Conservation (phyloP, 2,329 filamentous ascomycete species). For the Trichoderma afroharzianum region DNA sequence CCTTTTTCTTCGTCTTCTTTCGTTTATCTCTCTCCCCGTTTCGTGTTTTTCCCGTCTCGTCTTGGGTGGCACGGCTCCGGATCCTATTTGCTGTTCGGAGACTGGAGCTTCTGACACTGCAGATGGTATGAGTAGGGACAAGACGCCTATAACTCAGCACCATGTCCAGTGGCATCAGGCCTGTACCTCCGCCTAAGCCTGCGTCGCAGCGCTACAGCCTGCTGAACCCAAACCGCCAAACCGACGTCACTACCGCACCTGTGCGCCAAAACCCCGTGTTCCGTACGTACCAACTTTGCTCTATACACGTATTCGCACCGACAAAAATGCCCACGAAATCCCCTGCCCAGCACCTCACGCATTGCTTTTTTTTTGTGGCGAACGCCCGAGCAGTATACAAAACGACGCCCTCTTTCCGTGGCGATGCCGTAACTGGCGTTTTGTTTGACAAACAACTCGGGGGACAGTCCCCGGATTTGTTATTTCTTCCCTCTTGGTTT, state of each 20-base stretch:
- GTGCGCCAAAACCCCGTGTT: conserved; percentile 47
- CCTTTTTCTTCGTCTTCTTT: neutral
- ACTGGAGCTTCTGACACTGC: neutral
- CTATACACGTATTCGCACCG: neutral
- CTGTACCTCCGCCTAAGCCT: neutral
- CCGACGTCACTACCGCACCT: conserved; percentile 2
- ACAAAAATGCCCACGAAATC: neutral
- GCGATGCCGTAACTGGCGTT: conserved; percentile 5
- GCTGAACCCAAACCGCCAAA: neutral
- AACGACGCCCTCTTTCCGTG: conserved; percentile 12
- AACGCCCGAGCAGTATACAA: conserved; percentile 7
- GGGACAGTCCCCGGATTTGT: neutral
- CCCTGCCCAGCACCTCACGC: neutral
- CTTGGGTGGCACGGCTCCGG: neutral
- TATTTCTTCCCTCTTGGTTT: neutral
- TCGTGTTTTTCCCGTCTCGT: neutral
- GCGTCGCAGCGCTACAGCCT: neutral
- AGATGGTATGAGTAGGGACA: neutral
- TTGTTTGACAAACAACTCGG: neutral
- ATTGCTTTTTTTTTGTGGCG: neutral
- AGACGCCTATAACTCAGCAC: neutral
- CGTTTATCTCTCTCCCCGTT: neutral
- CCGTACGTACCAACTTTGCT: conserved; percentile 38
- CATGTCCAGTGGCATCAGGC: conserved; percentile 5
- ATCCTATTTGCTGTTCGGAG: neutral